Evolutionary conservation across 305 asterid species (phyloP).

Genomic region (Euphrasia arctica): DNA sequence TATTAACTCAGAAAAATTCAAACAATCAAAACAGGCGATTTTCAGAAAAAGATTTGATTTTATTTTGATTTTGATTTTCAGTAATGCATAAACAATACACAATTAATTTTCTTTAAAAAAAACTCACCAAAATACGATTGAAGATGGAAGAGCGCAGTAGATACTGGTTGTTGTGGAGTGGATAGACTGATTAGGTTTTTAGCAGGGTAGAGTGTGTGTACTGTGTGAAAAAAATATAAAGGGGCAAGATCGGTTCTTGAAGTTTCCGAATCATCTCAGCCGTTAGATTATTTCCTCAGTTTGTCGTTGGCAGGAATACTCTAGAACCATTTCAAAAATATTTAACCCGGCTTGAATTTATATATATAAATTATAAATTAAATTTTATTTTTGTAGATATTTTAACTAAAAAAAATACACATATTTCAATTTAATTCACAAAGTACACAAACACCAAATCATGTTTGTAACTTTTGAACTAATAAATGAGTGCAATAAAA

Average conservation of each 20-base stretch:
- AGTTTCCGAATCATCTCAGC: constrained; percentile 38
- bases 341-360: not conserved
- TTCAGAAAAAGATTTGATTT: too few species aligned
- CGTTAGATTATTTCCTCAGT: constrained; percentile 28
- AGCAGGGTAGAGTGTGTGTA: constrained; percentile 25
- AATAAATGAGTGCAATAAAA: not conserved
- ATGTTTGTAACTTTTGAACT: not conserved
- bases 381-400: too few species aligned
- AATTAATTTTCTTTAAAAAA: not conserved
- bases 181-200: constrained; percentile 37
- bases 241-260: constrained; percentile 33
- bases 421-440: too few species aligned
- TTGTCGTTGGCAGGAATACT: constrained; percentile 34
- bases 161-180: not conserved
- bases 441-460: too few species aligned
- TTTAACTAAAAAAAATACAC: too few species aligned
- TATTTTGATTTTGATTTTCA: not conserved
- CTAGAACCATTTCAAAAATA: constrained; percentile 37
- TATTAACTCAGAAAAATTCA: too few species aligned
- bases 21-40: too few species aligned
- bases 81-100: not conserved
- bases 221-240: constrained; percentile 20
- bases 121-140: constrained; percentile 26
- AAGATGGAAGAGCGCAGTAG: not conserved
- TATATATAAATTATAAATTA: not conserved